Percentiles rank a stretch among this genome's conserved stretches.
Evolutionary conservation across 78 protist genomes (phyloP).

Genomic region (Monocercomonoides exilis): DNA sequence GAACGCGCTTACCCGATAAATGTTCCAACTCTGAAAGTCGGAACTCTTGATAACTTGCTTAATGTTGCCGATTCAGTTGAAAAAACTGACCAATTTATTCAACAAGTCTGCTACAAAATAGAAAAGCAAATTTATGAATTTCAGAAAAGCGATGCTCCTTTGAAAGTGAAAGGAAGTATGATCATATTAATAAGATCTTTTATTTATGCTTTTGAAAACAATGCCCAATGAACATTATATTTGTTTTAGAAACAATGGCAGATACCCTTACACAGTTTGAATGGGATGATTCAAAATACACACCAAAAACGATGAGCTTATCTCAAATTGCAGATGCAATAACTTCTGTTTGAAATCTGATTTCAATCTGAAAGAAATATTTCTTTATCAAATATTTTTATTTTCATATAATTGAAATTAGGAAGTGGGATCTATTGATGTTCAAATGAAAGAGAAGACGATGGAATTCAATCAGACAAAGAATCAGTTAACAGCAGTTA

Average conservation of each 20-base stretch:
- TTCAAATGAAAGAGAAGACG: neutral
- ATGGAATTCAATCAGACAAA: neutral
- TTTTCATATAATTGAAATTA: no score
- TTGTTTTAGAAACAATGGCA: neutral
- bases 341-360: neutral
- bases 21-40: neutral
- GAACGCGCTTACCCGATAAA: neutral
- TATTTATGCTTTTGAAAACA: neutral
- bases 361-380: neutral
- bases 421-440: neutral
- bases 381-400: no score
- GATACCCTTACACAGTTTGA: neutral
- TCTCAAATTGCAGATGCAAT: neutral
- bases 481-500: neutral
- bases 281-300: constrained; percentile 4
- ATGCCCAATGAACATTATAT: neutral
- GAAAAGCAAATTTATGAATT: constrained; percentile 13
- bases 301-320: neutral
- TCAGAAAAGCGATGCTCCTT: neutral
- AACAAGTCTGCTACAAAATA: neutral
- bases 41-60: neutral
- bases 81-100: neutral
- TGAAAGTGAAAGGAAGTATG: neutral
- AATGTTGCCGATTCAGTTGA: neutral
- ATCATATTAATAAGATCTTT: no score